Base-by-base conservation (phyloP, 768 basidiomycete species). In the Amanita exitialis region DNA sequence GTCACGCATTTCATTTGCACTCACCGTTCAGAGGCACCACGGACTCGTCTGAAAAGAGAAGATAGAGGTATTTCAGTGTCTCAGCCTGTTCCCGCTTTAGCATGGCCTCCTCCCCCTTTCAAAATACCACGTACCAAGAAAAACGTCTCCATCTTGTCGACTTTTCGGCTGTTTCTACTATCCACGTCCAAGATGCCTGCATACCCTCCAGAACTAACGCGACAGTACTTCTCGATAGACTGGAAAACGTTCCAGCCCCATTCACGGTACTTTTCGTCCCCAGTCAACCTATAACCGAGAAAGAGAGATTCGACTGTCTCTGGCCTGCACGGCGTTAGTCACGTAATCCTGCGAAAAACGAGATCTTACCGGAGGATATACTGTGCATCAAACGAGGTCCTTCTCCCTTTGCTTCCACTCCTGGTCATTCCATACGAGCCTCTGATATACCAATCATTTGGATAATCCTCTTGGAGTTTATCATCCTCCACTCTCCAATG, bases 111-210 rank as follows among this genome's bases (percentile, higher is more conserved):
- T n/a, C 28, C 13, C 23, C 41, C 21, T 18, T 10, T 53, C 42
- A 45, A 39, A 30, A 21, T 10, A 56, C 30, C 20, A 64, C 80
- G 27, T 54, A 91, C 90, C 72, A 97, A 70, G 69, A 94, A 79
- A 69, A 96, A 97, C 6, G 94, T 93, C 68, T 96, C 94, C 94
- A 98, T 97, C 62, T 86, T 86, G 63, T 97, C 91, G 52, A 90
- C 82, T 48, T 76, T 69, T 57, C 70, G 69, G 5, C 73, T 80
- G 0, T 82, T 79, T 12, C 83, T 70, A 54, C 79, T 74, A 60
- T 96, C 90, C 7, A 98, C 94, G 61, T 97, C 90, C 52, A 83
- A 64, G 44, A 98, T 75, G 34, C 79, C 80, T 7, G 90, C 87
- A 60, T 90, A 98, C 3, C 94, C 95, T 20, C 95, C 95, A 0